Conservation (phyloP, 2,329 filamentous ascomycete species). For the Microcyclospora tardicrescens region DNA sequence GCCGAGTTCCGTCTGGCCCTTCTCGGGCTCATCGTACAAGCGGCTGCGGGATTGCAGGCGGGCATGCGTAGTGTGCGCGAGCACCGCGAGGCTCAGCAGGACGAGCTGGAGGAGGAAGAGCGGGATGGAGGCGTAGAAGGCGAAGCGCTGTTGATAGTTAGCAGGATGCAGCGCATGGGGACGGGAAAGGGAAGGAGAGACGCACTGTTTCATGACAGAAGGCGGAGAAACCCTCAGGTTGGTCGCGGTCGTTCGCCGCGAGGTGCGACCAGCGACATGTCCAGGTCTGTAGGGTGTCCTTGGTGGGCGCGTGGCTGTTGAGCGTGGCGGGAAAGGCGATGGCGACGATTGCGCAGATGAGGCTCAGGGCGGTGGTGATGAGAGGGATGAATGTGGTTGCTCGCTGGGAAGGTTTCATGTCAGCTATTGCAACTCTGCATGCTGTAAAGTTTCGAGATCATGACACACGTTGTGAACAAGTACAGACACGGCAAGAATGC, state of each 20-base stretch:
- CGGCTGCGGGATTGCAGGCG: background rate
- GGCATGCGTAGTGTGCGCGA: conserved; percentile 4
- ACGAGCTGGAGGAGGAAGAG: conserved; percentile 28
- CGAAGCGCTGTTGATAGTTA: conserved; percentile 26
- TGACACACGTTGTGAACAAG: conserved; percentile 20
- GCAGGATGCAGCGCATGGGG: background rate
- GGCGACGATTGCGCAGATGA: conserved; percentile 28
- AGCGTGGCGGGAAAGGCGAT: conserved; percentile 25
- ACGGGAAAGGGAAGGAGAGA: conserved; percentile 2
- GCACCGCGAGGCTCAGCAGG: conserved; percentile 11
- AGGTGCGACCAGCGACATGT: conserved; percentile 22
- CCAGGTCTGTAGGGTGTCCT: conserved; percentile 27
- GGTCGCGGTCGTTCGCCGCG: conserved; percentile 10
- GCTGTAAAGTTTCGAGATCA: too few species aligned
- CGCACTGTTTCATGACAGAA: conserved; percentile 31
- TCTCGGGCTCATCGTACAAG: background rate
- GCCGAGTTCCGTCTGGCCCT: background rate
- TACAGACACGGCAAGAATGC: conserved; percentile 22
- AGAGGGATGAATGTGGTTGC: conserved; percentile 21
- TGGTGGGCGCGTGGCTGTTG: conserved; percentile 13
- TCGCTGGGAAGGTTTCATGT: conserved; percentile 21
- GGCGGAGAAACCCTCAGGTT: conserved; percentile 23
- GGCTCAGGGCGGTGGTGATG: conserved; percentile 23
- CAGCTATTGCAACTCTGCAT: background rate
- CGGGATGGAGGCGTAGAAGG: conserved; percentile 30